These are phyloP conservation scores for Leonotis leonurus DNA, from an alignment of 257 asterid genomes.

Conservation along the genomic window DNA sequence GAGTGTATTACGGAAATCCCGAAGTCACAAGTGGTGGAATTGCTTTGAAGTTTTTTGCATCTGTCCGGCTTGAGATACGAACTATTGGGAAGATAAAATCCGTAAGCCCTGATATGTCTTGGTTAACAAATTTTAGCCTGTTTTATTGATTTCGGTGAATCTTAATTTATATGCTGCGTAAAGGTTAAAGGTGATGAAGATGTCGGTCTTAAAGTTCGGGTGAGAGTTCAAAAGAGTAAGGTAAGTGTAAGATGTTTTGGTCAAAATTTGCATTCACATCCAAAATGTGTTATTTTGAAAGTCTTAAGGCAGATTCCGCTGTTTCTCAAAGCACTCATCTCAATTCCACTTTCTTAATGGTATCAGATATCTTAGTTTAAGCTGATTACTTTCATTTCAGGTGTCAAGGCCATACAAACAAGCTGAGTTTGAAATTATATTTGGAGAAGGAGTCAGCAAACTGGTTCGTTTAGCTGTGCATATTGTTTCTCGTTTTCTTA, in stretches of 20 bases:
- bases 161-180: conserved; percentile 13
- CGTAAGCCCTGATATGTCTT: conserved; percentile 41
- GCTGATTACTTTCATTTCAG: conserved; percentile 31
- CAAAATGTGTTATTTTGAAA: background rate
- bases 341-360: background rate
- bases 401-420: conserved; percentile 98
- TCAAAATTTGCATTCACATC: background rate
- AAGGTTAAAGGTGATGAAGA: conserved; percentile 96
- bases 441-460: conserved; percentile 97
- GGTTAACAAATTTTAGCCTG: background rate
- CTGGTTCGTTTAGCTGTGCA: conserved; percentile 45
- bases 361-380: conserved; percentile 9
- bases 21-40: conserved; percentile 99
- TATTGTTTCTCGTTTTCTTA: background rate
- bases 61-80: conserved; percentile 97
- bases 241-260: conserved; percentile 22
- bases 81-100: conserved; percentile 94
- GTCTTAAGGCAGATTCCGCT: background rate
- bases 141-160: conserved; percentile 4
- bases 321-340: background rate
- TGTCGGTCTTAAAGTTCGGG: conserved; percentile 89
- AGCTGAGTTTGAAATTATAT: conserved; percentile 95
- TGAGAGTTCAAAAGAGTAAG: conserved; percentile 99
- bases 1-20: conserved; percentile 95
- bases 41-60: conserved; percentile 95